Conservation (phyloP, 352 stramenopile species). For the Pythium rishiriense region DNA sequence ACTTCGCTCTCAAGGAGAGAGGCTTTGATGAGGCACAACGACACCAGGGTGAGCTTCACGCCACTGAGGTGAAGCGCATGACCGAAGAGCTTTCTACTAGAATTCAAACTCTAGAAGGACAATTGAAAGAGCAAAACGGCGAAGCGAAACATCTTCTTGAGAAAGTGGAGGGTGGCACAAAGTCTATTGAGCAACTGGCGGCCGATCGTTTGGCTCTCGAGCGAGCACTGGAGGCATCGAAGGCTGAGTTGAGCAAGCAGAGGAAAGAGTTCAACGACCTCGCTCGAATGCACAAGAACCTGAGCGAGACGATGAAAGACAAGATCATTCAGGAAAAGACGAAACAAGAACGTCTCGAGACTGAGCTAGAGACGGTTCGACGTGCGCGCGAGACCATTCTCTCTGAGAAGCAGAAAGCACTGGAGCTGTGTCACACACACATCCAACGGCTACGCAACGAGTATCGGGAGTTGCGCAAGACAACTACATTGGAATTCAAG, state of each 20-base stretch:
- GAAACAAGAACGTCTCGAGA: constrained; percentile 20
- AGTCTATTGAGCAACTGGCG: constrained; percentile 24
- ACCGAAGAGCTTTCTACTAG: constrained; percentile 10
- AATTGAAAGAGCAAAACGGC: constrained; percentile 13
- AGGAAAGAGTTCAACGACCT: constrained; percentile 65
- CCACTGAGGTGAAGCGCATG: constrained; percentile 12
- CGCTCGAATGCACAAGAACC: constrained; percentile 66
- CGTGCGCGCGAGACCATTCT: constrained; percentile 4
- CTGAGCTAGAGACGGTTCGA: constrained; percentile 29
- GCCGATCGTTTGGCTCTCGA: constrained; percentile 35
- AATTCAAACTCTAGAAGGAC: constrained; percentile 14
- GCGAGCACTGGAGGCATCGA: constrained; percentile 30
- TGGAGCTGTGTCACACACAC: constrained; percentile 14
- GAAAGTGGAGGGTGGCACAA: constrained; percentile 11
- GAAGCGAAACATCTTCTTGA: constrained; percentile 19
- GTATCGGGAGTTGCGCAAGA: constrained; percentile 17
- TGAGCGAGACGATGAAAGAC: constrained; percentile 49
- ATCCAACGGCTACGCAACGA: constrained; percentile 17
- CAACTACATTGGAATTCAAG: constrained; percentile 12
- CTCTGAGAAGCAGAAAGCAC: constrained; percentile 1
- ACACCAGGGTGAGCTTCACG: constrained; percentile 4
- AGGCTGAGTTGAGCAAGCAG: constrained; percentile 42
- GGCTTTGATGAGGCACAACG: constrained; percentile 6
- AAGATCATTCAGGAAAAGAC: constrained; percentile 37
- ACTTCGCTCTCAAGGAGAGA: constrained; percentile 6